Conservation (phyloP, 352 stramenopile species). For the Globisporangium carolinianum region DNA sequence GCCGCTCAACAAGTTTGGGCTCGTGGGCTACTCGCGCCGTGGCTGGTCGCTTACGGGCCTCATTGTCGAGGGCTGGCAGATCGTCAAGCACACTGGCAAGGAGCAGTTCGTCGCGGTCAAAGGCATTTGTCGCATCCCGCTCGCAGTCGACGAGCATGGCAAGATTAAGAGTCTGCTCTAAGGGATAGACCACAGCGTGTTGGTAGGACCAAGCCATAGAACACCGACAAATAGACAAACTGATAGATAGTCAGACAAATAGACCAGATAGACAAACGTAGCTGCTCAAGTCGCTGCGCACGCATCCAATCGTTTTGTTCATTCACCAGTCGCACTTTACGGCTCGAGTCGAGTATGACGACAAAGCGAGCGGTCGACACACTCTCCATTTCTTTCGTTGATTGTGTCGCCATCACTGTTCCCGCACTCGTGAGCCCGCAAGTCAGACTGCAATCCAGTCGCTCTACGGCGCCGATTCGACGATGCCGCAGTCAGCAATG, state of each 20-base stretch:
- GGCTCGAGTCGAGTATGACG: no score
- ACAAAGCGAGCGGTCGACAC: no score
- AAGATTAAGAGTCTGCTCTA: conserved; percentile 10
- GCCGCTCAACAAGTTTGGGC: conserved; percentile 20
- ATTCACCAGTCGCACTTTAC: no score
- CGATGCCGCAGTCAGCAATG: conserved; percentile 95
- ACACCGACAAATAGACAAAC: no score
- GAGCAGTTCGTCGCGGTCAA: conserved; percentile 9
- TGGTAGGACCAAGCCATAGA: no score
- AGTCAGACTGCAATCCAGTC: not conserved
- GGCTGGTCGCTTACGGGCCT: conserved; percentile 24
- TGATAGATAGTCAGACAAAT: no score
- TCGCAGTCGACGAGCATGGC: conserved; percentile 5
- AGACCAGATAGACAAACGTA: no score
- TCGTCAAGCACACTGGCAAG: conserved; percentile 13
- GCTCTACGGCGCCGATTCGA: conserved; percentile 19
- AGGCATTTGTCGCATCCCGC: conserved; percentile 10
- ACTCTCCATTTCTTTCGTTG: not conserved
- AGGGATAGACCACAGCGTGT: not conserved
- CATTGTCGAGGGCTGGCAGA: conserved; percentile 25
- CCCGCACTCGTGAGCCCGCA: not conserved
- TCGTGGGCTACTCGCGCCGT: conserved; percentile 19
- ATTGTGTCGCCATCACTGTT: not conserved
- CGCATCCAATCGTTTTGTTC: no score
- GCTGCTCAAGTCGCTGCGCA: no score